These are phyloP conservation scores for Metschnikowia chrysomelidarum DNA, from an alignment of 805 yeast genomes.

Conservation along the genomic window DNA sequence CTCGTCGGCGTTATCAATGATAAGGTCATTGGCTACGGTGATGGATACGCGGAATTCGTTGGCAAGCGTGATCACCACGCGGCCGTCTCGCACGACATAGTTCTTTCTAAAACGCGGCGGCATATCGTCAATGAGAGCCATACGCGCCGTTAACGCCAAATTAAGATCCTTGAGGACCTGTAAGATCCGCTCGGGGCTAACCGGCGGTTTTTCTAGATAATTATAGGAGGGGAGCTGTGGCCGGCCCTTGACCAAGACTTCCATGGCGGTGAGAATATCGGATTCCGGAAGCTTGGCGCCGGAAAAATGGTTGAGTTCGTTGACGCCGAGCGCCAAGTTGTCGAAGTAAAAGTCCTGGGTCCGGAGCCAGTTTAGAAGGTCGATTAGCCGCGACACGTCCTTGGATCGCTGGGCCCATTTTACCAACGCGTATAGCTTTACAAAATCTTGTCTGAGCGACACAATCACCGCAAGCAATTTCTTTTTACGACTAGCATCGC, in stretches of 20 bases:
- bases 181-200: conserved; percentile 56
- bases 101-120: conserved; percentile 60
- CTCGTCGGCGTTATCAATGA: conserved; percentile 49
- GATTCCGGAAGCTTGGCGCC: conserved; percentile 93
- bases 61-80: conserved; percentile 61
- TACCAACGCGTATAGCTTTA: conserved; percentile 77
- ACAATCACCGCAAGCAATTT: conserved; percentile 68
- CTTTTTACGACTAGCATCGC: conserved; percentile 64
- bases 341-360: conserved; percentile 71
- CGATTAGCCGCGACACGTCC: conserved; percentile 74
- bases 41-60: conserved; percentile 61
- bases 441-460: conserved; percentile 73
- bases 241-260: conserved; percentile 74
- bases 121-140: conserved; percentile 63
- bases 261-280: conserved; percentile 82
- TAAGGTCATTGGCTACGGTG: conserved; percentile 63
- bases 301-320: conserved; percentile 65
- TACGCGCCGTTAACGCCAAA: conserved; percentile 66
- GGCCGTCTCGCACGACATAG: conserved; percentile 71
- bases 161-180: conserved; percentile 67
- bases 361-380: conserved; percentile 83
- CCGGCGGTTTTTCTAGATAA: conserved; percentile 46
- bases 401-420: conserved; percentile 83
- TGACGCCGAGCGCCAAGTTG: conserved; percentile 60
- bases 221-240: conserved; percentile 71